Evolutionary conservation across 2,329 filamentous ascomycete species (phyloP), one percentile per base, ranked within the genome.

Genomic region (Sporothrix pseudoabietina): DNA sequence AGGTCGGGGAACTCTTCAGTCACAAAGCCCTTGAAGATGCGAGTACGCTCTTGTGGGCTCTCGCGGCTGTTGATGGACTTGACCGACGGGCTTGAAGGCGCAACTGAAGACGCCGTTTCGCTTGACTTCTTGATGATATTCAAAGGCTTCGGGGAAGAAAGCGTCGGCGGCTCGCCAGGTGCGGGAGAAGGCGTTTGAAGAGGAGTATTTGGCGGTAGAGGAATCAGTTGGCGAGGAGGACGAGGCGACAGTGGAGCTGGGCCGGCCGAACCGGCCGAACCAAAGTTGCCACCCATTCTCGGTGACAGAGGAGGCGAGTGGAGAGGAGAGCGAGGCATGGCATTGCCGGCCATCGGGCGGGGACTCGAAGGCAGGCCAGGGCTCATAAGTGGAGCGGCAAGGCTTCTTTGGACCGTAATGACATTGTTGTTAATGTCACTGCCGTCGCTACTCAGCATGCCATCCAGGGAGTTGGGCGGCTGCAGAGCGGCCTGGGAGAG

Each of bases 1-100:
- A 98, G 86, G 75, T 93, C 92, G 0, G 95, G 94, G 79, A 94
- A 95, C 76, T 97, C 92, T 0, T 97, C 94, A 0, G 92, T 94
- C 5, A 94, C 86, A 30, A 98, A 87, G 0, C 94, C 94, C 77
- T 87, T 91, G 80, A 90, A 97, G 30, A 97, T 57, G 73, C 85
- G 82, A 1, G 80, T 86, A 61, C 83, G 84, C 75, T 84, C 84
- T 0, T 79, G 78, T 1, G 83, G 82, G 74, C 82, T 85, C 8
- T 81, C 81, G 10, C 78, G 79, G 73, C 78, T 82, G 66, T 76
- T 79, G 22, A 74, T 54, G 0, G 75, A 76, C 52, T 72, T 71
- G 22, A 69, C 44, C 0, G 74, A 75, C 19, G 75, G 75, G 19
- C 66, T 77, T 0, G 74, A 70, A 1, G 81, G 78, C 73, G 80